Evolutionary conservation across 768 basidiomycete species (phyloP), one percentile per base, ranked within the genome.

Genomic region (Collybia sp.): DNA sequence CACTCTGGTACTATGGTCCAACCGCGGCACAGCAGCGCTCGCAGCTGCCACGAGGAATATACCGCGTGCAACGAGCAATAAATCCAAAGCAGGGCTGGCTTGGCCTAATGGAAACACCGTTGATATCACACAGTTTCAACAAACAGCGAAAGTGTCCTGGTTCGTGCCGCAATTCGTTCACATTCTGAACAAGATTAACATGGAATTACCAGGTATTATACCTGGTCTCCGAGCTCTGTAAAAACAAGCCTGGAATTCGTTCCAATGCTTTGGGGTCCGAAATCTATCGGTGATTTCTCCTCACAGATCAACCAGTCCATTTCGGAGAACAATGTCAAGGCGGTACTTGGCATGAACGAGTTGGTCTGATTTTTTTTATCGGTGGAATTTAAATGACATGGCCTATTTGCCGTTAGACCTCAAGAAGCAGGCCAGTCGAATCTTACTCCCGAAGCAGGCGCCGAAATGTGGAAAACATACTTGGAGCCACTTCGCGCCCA

Each of bases 291-390:
- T 18, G 58, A 72, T 12, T 80, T 72, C 57, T 56, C 61, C 15
- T 52, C 58, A 10, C 65, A 63, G 2, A 73, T 79, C 43, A 67
- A 73, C 41, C 52, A 63, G 11, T 71, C 72, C 1, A 62, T 79
- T 42, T 46, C 57, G 12, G 44, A 58, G 20, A 51, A 53, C 10
- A 62, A 68, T 40, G 66, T 75, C 2, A 72, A 68, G 3, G 63
- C 69, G 16, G 58, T 75, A 11, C 64, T 80, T 1, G 78, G 73
- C 1, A 76, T 80, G 70, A 80, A 80, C 56, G 79, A 80, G 74
- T 75, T 45, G 18, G 63, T 61, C 12, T 40, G 19, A 41, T 20
- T 6, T 8, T 41, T 18, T 36, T 8, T 15, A n/a, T 13, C 13
- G 15, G 36, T 40, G 13, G 8, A 46, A 15, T 18, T 41, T 19